Conservation (phyloP, 192 early-diverging fungal species). For the Spizellomyces sp. region DNA sequence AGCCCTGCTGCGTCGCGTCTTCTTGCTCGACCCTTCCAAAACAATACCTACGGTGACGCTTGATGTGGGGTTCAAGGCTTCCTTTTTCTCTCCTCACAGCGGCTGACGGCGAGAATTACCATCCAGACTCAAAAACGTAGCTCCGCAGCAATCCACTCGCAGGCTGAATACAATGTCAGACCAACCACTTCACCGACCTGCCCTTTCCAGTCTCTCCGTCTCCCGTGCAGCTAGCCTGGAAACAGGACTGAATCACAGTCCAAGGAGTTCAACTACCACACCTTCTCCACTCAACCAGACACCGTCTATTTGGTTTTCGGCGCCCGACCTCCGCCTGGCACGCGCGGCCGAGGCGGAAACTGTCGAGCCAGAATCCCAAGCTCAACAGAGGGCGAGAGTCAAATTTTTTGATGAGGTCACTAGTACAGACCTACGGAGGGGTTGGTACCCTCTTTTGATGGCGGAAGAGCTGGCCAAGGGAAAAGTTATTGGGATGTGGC, state of each 20-base stretch:
- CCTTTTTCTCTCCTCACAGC: too few relatives aligned
- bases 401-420: conserved; percentile 28
- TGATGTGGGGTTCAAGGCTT: too few relatives aligned
- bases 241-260: background rate
- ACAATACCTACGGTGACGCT: too few relatives aligned
- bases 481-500: conserved; percentile 12
- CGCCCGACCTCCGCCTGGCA: conserved; percentile 22
- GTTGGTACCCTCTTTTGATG: conserved; percentile 25
- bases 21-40: too few relatives aligned
- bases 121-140: too few relatives aligned
- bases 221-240: too few relatives aligned
- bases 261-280: background rate
- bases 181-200: too few relatives aligned
- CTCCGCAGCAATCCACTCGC: too few relatives aligned
- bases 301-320: conserved; percentile 25
- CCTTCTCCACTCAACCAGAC: background rate
- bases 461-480: conserved; percentile 9
- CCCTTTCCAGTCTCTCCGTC: too few relatives aligned
- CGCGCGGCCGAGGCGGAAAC: conserved; percentile 25
- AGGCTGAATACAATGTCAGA: too few relatives aligned
- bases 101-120: too few relatives aligned
- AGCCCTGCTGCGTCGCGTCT: too few relatives aligned
- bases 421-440: conserved; percentile 23
- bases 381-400: conserved; percentile 30
- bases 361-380: conserved; percentile 23